These are phyloP conservation scores for Artemisia tridentata DNA, from an alignment of 129 eudicot species.

Conservation along the genomic window DNA sequence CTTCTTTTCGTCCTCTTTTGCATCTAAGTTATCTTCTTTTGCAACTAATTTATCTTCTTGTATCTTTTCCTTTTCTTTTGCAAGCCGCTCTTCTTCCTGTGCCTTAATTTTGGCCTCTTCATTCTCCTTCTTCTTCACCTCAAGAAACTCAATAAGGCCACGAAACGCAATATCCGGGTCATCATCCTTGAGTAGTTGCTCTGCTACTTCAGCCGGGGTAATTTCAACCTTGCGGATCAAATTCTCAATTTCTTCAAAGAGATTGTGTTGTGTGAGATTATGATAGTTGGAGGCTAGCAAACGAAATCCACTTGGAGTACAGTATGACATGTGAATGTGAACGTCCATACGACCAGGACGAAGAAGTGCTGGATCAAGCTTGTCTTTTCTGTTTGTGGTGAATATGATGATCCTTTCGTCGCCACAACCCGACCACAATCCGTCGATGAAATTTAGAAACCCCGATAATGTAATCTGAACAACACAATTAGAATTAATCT, in stretches of 20 bases:
- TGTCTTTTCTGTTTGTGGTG: constrained; percentile 25
- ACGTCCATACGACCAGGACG: constrained; percentile 30
- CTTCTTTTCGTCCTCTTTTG: too few species aligned
- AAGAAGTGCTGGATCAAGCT: constrained; percentile 26
- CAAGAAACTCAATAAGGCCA: constrained; percentile 14
- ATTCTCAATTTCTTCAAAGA: constrained; percentile 18
- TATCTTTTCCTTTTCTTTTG: constrained; percentile 1
- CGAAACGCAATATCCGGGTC: constrained; percentile 8
- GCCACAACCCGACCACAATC: constrained; percentile 23
- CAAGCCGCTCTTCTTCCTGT: constrained; percentile 3
- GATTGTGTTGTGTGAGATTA: not conserved
- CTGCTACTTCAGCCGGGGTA: constrained; percentile 19
- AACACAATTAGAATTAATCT: too few species aligned
- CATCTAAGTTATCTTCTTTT: too few species aligned
- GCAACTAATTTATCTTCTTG: not conserved
- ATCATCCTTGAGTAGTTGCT: constrained; percentile 16
- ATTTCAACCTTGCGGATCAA: constrained; percentile 10
- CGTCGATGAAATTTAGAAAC: constrained; percentile 24
- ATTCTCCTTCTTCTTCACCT: constrained; percentile 1
- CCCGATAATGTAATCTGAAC: constrained; percentile 17
- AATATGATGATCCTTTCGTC: constrained; percentile 18
- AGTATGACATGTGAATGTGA: constrained; percentile 29
- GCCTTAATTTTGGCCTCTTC: constrained; percentile 6
- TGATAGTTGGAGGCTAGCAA: constrained; percentile 26
- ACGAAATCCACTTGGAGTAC: constrained; percentile 23